Evolutionary conservation across 768 basidiomycete species (phyloP).

Genomic region (Pleurotus sapidus): DNA sequence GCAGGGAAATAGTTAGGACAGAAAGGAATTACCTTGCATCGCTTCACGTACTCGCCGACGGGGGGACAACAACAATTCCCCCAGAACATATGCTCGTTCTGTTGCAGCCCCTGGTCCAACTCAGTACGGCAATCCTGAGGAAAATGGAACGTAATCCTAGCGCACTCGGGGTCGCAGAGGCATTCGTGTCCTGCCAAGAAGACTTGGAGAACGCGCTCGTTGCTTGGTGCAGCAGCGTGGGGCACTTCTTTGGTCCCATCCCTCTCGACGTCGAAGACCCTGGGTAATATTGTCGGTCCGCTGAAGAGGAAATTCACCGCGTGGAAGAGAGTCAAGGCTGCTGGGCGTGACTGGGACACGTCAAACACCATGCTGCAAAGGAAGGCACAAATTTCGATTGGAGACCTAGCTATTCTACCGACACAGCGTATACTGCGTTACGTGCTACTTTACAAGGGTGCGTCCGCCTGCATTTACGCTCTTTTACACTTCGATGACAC

Average conservation of each 20-base stretch:
- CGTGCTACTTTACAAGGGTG: constrained; percentile 59
- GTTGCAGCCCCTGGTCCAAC: constrained; percentile 45
- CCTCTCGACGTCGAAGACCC: not conserved
- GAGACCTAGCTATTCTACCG: constrained; percentile 64
- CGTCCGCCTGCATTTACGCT: constrained; percentile 11
- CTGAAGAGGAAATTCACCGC: constrained; percentile 18
- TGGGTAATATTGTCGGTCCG: constrained; percentile 8
- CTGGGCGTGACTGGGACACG: constrained; percentile 4
- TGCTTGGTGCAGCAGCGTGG: constrained; percentile 58
- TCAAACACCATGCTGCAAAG: constrained; percentile 1
- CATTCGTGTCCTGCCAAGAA: constrained; percentile 53
- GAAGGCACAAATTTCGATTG: constrained; percentile 25
- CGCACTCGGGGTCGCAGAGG: constrained; percentile 59
- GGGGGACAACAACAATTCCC: constrained; percentile 39
- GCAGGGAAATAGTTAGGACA: constrained; percentile 39
- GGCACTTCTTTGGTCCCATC: constrained; percentile 35
- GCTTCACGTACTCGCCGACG: constrained; percentile 28
- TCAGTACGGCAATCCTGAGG: constrained; percentile 47
- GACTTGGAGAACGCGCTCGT: constrained; percentile 55
- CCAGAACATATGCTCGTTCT: constrained; percentile 52
- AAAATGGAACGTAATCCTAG: constrained; percentile 59
- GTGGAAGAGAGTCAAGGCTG: constrained; percentile 9
- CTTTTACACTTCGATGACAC: not conserved
- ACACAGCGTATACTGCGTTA: constrained; percentile 65
- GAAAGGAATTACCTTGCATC: constrained; percentile 40